Evolutionary conservation across 2,329 filamentous ascomycete genomes (phyloP).

Genomic region (Monascus ruber): DNA sequence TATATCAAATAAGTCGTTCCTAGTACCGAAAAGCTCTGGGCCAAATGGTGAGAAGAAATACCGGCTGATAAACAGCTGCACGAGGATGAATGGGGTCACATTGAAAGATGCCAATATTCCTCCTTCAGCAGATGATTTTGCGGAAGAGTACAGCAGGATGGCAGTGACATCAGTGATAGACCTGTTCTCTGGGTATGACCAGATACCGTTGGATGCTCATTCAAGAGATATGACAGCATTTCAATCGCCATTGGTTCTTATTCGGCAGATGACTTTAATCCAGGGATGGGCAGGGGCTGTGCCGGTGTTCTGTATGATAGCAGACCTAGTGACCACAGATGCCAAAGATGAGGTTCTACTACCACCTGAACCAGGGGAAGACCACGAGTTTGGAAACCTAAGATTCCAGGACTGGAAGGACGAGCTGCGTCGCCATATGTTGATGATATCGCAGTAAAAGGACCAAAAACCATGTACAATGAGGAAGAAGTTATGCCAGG

Average conservation of each 20-base stretch:
- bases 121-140: not conserved
- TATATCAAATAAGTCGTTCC: not conserved
- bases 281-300: not conserved
- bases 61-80: not conserved
- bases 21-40: not conserved
- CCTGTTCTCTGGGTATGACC: not conserved
- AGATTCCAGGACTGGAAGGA: too few species aligned
- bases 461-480: not conserved
- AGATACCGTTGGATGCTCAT: not conserved
- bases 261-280: not conserved
- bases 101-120: not conserved
- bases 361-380: too few species aligned
- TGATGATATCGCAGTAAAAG: not conserved
- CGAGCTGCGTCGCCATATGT: not conserved
- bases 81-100: not conserved
- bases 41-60: not conserved
- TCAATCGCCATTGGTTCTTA: not conserved
- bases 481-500: not conserved
- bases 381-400: too few species aligned
- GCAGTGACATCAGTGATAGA: not conserved
- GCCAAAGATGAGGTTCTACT: too few species aligned
- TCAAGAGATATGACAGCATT: not conserved
- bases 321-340: too few species aligned
- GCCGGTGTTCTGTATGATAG: not conserved
- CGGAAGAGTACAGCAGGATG: not conserved